Percentiles rank a stretch among this genome's conserved stretches.
phyloP scores from a whole-genome alignment of 306 rosid species.

The Fragaria nilgerrensis region DNA sequence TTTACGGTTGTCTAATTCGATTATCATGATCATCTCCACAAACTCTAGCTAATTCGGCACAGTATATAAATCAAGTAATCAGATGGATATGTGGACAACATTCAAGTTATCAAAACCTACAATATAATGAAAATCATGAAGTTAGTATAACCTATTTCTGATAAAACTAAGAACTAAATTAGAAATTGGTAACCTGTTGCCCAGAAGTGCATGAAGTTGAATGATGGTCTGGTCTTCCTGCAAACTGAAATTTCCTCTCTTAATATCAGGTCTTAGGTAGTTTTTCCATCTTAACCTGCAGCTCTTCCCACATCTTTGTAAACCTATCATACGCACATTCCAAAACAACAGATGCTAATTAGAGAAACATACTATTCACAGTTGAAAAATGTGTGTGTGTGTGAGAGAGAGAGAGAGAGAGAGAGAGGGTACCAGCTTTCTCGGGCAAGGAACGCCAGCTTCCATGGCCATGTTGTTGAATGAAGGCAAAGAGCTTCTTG shows the following conservation, averaged over 20 bases:
- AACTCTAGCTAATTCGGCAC: too few species aligned
- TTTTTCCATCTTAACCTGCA: constrained; percentile 28
- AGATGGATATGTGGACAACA: neutral
- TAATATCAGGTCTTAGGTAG: constrained; percentile 24
- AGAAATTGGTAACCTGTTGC: constrained; percentile 13
- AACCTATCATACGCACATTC: neutral
- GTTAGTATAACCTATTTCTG: neutral
- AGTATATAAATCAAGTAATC: too few species aligned
- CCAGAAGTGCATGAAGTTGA: constrained; percentile 24
- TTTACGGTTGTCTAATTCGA: neutral
- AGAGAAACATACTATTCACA: neutral
- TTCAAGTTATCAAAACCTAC: neutral
- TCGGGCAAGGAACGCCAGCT: constrained; percentile 24
- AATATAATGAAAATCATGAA: neutral
- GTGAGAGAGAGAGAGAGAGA: neutral
- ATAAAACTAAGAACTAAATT: neutral
- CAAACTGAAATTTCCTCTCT: constrained; percentile 25
- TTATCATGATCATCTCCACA: neutral
- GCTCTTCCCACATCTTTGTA: constrained; percentile 23
- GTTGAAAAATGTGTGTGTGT: neutral
- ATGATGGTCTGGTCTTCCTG: constrained; percentile 26
- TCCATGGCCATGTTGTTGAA: constrained; percentile 27
- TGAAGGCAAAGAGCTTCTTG: constrained; percentile 17
- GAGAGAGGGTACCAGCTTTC: constrained; percentile 19
- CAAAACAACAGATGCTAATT: neutral